A percentile compares a stretch with the other conserved stretches of the same genome.
These are phyloP conservation scores for Antitrichia curtipendula DNA, from an alignment of 225 moss, liverwort and hornwort species.

Conservation along the genomic window DNA sequence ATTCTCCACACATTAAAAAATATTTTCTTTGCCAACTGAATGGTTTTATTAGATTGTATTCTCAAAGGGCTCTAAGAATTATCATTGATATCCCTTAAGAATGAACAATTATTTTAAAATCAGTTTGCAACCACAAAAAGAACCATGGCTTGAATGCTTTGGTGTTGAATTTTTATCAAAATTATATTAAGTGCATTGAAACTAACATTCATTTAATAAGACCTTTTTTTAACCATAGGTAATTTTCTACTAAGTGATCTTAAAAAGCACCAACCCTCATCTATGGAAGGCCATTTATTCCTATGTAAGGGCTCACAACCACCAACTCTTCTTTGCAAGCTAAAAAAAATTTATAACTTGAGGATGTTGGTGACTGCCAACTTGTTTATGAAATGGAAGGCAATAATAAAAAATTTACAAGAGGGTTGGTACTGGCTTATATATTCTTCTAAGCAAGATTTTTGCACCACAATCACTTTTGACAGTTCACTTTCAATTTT, in stretches of 20 bases:
- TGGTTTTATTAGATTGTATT: neutral
- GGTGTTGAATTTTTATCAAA: neutral
- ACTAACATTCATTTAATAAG: neutral
- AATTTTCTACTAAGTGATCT: neutral
- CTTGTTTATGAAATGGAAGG: neutral
- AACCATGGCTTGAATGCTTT: neutral
- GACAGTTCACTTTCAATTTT: neutral
- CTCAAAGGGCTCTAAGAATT: neutral
- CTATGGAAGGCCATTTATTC: neutral
- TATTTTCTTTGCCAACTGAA: neutral
- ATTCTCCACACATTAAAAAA: neutral
- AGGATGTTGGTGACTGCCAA: neutral
- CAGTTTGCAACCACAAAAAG: neutral
- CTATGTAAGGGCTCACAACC: neutral
- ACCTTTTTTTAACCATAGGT: neutral
- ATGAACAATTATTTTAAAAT: neutral
- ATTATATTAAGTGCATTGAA: neutral
- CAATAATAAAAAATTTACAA: neutral
- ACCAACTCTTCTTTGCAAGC: too few species aligned
- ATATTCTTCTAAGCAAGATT: neutral
- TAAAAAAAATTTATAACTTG: neutral
- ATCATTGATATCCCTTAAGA: neutral
- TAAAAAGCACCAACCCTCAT: neutral
- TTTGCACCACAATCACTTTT: neutral
- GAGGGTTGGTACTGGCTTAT: accelerated